phyloP scores from a whole-genome alignment of 2,329 filamentous ascomycete species.

The Penicillium verrucosum region DNA sequence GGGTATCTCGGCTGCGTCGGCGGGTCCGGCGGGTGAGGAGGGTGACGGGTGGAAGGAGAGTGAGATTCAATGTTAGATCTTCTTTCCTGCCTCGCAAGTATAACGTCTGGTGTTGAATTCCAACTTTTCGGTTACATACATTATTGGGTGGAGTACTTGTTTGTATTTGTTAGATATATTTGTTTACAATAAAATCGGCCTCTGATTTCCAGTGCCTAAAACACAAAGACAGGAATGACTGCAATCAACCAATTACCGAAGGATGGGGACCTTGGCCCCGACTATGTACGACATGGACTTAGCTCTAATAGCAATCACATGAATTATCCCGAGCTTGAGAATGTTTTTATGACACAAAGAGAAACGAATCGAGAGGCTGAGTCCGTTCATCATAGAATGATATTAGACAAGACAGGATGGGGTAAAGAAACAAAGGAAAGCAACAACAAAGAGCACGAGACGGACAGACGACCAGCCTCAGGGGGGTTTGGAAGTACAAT shows the following conservation, averaged over 20 bases:
- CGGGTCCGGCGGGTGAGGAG: constrained; percentile 47
- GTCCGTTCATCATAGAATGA: constrained; percentile 26
- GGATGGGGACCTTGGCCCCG: too few relatives aligned
- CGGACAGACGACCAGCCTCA: background rate
- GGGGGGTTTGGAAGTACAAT: constrained; percentile 1
- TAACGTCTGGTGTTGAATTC: constrained; percentile 2
- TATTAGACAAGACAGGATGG: constrained; percentile 24
- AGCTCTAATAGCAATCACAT: constrained; percentile 7
- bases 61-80: constrained; percentile 61
- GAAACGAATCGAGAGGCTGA: constrained; percentile 19
- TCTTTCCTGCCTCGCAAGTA: background rate
- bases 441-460: constrained; percentile 2
- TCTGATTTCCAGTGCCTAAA: background rate
- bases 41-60: constrained; percentile 63
- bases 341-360: constrained; percentile 21
- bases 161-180: background rate
- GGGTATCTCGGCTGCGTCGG: constrained; percentile 43
- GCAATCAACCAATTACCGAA: background rate
- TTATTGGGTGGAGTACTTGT: background rate
- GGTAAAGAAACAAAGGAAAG: constrained; percentile 11
- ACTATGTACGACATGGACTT: background rate
- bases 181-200: background rate
- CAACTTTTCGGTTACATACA: background rate
- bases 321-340: constrained; percentile 13
- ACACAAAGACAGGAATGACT: background rate